Conservation (phyloP, 306 rosid species). For the Gynostemma pentaphyllum region DNA sequence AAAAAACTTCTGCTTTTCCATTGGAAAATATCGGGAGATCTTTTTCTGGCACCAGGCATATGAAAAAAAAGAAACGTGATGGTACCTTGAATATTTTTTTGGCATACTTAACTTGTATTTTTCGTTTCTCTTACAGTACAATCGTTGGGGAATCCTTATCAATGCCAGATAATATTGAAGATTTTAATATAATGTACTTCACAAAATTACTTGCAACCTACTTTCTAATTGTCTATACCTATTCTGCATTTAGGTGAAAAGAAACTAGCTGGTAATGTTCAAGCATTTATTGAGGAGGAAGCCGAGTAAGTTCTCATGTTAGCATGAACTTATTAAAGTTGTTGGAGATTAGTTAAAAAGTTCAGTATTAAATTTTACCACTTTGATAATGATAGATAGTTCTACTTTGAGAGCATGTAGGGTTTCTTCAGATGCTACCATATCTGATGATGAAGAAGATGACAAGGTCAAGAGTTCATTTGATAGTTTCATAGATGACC, state of each 20-base stretch:
- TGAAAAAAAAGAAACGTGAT: conserved; percentile 23
- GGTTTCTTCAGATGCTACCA: conserved; percentile 54
- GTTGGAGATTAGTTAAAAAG: neutral
- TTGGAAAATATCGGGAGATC: conserved; percentile 19
- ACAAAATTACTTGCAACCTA: neutral
- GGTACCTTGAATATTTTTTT: conserved; percentile 29
- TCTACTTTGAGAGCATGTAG: conserved; percentile 17
- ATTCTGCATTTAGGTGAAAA: conserved; percentile 47
- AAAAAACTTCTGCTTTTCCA: conserved; percentile 13
- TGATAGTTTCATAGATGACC: conserved; percentile 92
- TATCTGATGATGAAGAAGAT: conserved; percentile 67
- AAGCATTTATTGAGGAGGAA: conserved; percentile 78
- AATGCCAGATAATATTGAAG: neutral
- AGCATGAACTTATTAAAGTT: neutral
- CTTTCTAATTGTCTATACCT: neutral
- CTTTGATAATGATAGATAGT: neutral
- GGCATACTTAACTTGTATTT: neutral
- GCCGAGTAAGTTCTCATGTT: conserved; percentile 64
- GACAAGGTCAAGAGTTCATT: conserved; percentile 35
- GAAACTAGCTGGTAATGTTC: conserved; percentile 30
- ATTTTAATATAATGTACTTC: neutral
- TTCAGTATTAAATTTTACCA: neutral
- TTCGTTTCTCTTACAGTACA: neutral
- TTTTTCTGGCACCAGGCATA: conserved; percentile 19
- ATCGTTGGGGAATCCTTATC: neutral